These are phyloP conservation scores for Parietaria judaica DNA, from an alignment of 306 rosid genomes.

Conservation along the genomic window DNA sequence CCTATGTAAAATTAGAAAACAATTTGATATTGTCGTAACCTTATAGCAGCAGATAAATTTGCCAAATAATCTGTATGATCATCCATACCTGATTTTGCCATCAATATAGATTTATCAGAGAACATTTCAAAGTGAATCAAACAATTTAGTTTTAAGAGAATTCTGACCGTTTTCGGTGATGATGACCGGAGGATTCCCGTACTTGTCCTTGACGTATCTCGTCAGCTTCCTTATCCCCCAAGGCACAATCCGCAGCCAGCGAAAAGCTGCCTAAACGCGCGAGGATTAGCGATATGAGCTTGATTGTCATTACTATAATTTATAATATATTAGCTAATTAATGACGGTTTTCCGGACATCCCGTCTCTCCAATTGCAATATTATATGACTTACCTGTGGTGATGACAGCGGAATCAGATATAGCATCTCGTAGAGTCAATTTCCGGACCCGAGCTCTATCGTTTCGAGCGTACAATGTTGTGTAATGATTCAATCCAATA, in stretches of 20 bases:
- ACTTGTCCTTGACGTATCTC: slow-evolving; percentile 52
- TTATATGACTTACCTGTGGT: slow-evolving; percentile 42
- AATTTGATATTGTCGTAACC: slow-evolving; percentile 28
- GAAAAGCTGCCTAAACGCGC: slow-evolving; percentile 65
- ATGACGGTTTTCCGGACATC: slow-evolving; percentile 25
- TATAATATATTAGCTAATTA: slow-evolving; percentile 8
- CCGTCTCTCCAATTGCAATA: slow-evolving; percentile 70
- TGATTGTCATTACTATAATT: neutral
- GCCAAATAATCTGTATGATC: slow-evolving; percentile 84
- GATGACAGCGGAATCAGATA: slow-evolving; percentile 72
- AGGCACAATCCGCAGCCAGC: slow-evolving; percentile 81
- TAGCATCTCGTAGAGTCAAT: slow-evolving; percentile 57
- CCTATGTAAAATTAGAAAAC: too few relatives aligned
- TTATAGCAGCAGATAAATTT: slow-evolving; percentile 78
- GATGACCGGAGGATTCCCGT: slow-evolving; percentile 55
- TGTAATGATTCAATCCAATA: slow-evolving; percentile 80
- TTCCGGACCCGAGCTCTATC: slow-evolving; percentile 59
- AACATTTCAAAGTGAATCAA: too few relatives aligned
- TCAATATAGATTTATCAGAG: slow-evolving; percentile 1
- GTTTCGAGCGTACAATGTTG: slow-evolving; percentile 69
- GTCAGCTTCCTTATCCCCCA: slow-evolving; percentile 84
- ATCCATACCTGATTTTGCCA: slow-evolving; percentile 64
- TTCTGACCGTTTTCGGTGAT: slow-evolving; percentile 73
- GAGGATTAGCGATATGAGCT: slow-evolving; percentile 3
- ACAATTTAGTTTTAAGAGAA: too few relatives aligned